Conservation (phyloP, 2,329 filamentous ascomycete genomes). For the Lachnellula cervina region DNA sequence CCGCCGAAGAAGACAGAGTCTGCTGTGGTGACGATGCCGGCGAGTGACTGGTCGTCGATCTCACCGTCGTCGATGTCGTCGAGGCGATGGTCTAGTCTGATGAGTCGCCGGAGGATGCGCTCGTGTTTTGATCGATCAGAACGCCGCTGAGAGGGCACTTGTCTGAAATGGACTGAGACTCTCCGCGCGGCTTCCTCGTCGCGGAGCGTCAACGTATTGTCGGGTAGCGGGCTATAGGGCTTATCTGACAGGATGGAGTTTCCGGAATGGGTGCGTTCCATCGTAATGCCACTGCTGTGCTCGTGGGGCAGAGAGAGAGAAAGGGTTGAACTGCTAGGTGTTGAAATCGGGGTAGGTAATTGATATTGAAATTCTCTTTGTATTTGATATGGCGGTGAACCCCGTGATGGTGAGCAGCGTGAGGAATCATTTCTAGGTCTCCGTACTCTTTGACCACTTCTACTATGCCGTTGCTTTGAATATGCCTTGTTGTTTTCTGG, state of each 20-base stretch:
- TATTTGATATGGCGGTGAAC: conserved; percentile 14
- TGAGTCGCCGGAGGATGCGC: conserved; percentile 53
- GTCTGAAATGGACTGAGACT: conserved; percentile 20
- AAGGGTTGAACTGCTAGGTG: conserved; percentile 6
- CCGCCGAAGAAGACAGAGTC: conserved; percentile 61
- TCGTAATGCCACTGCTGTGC: conserved; percentile 17
- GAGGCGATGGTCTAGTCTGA: conserved; percentile 45
- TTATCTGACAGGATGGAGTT: conserved; percentile 29
- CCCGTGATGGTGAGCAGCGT: conserved; percentile 5
- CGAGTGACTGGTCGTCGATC: conserved; percentile 53
- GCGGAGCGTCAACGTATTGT: conserved; percentile 15
- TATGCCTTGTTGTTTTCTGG: conserved; percentile 15
- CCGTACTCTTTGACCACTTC: conserved; percentile 10
- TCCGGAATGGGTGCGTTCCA: conserved; percentile 30
- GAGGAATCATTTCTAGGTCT: conserved; percentile 12
- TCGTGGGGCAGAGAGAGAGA: conserved; percentile 8
- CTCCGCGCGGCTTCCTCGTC: conserved; percentile 21
- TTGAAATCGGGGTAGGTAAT: conserved; percentile 13
- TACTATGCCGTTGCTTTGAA: conserved; percentile 13
- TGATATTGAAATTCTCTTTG: conserved; percentile 4
- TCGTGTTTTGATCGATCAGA: conserved; percentile 36
- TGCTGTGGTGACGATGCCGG: conserved; percentile 54
- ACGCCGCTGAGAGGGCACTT: conserved; percentile 12
- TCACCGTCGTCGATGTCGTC: conserved; percentile 42
- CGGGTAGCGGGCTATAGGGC: conserved; percentile 14